Base-by-base conservation (phyloP, 208 protist species). In the Histomonas meleagridis region DNA sequence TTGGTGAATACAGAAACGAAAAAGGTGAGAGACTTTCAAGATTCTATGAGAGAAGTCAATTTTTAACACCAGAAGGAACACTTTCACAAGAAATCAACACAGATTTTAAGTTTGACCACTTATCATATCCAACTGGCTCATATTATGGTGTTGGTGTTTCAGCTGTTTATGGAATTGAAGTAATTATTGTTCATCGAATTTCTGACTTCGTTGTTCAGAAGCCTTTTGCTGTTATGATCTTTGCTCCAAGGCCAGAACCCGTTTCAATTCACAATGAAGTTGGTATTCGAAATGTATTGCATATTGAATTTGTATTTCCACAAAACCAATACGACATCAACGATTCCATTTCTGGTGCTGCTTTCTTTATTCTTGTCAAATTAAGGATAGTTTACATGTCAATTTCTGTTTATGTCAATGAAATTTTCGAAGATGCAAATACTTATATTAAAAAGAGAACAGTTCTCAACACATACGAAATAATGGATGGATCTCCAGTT, bases 251-350 rank as follows among this genome's bases (percentile, higher is more conserved):
- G 18, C 26, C 9, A 1, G 46, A 51, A 38, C 4, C 7, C 9
- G 26, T 16, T 5, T 28, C 76, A 55, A 86, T 86, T 55, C 76
- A 86, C 26, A 86, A 86, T 38, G 76, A 86, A 55, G 32, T 86
- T 55, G 76, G 76, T 86, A 86, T 86, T 14, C 51, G 9, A n/a
- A 86, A 86, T 48, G 26, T 86, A 10, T 46, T 86, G 0, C 76
- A 86, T 49, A 86, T 86, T n/a, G 76, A 86, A 55, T 86, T 86
- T 48, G 46, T 86, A 1, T 86, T 86, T 55, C 76, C 76, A 86
- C 51, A 49, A 35, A 21, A 40, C 14, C n/a, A 86, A 4, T 86
- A 43, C 18, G 76, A 86, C 28, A 38, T 9, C 46, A 51, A 28
- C 9, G 76, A 55, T 3, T 23, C 0, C 40, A 46, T 86, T 28